Evolutionary conservation across 352 stramenopile species (phyloP).

Genomic region (Hyaloperonospora brassicae): DNA sequence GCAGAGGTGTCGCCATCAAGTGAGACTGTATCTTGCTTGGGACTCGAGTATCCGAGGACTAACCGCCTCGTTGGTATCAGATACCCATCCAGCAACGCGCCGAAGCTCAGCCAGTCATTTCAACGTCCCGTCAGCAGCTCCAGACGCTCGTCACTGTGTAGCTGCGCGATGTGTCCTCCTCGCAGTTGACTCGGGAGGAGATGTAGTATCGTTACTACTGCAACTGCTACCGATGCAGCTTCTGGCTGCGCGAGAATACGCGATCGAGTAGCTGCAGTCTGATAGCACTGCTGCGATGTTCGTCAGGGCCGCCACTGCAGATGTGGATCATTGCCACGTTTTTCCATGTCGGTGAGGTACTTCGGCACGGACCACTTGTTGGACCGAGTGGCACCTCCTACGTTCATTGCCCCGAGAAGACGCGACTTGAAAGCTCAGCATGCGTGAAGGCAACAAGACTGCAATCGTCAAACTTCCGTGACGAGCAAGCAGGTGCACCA

Average conservation of each 20-base stretch:
- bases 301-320: background rate
- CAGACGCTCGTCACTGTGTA: too few relatives aligned
- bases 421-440: constrained; percentile 88
- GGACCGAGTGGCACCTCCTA: constrained; percentile 77
- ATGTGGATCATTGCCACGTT: background rate
- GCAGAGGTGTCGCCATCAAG: constrained; percentile 32
- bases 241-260: too few relatives aligned
- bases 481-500: constrained; percentile 79
- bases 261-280: too few relatives aligned
- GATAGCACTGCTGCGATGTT: too few relatives aligned
- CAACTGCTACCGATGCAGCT: too few relatives aligned
- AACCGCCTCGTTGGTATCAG: background rate
- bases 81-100: background rate
- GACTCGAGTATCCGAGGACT: background rate
- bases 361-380: constrained; percentile 50
- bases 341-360: background rate
- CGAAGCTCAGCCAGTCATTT: too few relatives aligned
- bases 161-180: too few relatives aligned
- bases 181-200: too few relatives aligned
- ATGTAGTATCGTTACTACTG: too few relatives aligned
- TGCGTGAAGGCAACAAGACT: constrained; percentile 94
- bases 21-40: background rate
- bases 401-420: constrained; percentile 88
- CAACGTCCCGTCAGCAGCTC: too few relatives aligned
- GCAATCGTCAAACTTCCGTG: constrained; percentile 78